phyloP scores from a whole-genome alignment of 2,329 filamentous ascomycete species.

The Neopestalotiopsis rosae region DNA sequence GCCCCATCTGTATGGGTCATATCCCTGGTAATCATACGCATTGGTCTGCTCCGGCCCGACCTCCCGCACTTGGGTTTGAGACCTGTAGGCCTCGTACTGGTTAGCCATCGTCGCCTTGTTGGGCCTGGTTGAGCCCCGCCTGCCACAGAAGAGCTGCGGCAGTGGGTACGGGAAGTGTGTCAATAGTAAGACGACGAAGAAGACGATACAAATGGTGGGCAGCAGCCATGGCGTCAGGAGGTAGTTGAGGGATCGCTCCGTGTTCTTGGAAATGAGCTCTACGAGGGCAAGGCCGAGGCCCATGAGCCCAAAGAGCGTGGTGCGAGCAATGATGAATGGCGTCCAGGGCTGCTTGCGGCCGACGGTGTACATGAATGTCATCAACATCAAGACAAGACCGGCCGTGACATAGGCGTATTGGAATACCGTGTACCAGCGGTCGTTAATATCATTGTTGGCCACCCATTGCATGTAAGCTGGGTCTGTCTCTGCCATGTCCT shows the following conservation, averaged over 20 bases:
- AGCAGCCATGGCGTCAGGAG: constrained; percentile 30
- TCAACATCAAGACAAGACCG: constrained; percentile 29
- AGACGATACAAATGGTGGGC: constrained; percentile 30
- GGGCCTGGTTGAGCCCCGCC: background rate
- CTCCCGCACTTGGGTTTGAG: constrained; percentile 2
- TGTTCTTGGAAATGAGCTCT: constrained; percentile 24
- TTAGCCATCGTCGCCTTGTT: background rate
- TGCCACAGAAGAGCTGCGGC: background rate
- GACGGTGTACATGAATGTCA: constrained; percentile 29
- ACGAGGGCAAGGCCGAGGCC: constrained; percentile 30
- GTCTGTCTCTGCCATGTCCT: constrained; percentile 4
- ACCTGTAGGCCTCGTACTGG: background rate
- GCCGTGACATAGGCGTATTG: constrained; percentile 20
- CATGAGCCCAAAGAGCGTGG: constrained; percentile 26
- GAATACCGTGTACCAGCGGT: constrained; percentile 9
- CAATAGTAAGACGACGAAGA: constrained; percentile 30
- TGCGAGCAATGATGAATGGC: constrained; percentile 32
- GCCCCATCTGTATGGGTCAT: constrained; percentile 8
- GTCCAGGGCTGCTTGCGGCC: constrained; percentile 22
- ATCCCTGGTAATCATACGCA: constrained; percentile 7
- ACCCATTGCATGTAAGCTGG: background rate
- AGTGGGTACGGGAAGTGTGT: background rate
- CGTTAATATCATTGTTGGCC: background rate
- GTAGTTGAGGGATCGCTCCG: constrained; percentile 20
- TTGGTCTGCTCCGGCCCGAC: background rate